Evolutionary conservation across 2,329 filamentous ascomycete genomes (phyloP).

Genomic region (Penicillium paneum): DNA sequence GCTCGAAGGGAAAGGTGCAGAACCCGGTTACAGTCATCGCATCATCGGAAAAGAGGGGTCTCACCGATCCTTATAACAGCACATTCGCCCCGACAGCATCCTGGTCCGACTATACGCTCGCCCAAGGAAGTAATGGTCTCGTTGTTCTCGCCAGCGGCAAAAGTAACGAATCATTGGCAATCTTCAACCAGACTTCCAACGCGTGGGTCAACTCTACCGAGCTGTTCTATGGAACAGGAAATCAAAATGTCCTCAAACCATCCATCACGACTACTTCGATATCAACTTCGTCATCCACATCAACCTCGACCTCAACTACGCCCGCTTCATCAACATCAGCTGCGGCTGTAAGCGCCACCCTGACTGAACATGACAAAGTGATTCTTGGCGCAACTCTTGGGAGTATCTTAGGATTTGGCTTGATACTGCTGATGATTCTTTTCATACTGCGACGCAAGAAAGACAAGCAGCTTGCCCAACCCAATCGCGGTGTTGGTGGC

Average conservation of each 20-base stretch:
- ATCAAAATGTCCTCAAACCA: constrained; percentile 14
- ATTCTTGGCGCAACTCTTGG: constrained; percentile 81
- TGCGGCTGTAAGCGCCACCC: constrained; percentile 32
- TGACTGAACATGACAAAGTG: constrained; percentile 43
- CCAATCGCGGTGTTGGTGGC: constrained; percentile 46
- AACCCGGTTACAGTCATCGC: constrained; percentile 50
- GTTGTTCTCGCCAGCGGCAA: constrained; percentile 78
- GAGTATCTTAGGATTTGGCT: constrained; percentile 69
- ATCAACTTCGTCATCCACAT: constrained; percentile 32
- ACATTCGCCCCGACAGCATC: constrained; percentile 64
- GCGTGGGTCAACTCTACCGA: constrained; percentile 71
- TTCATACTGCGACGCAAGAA: constrained; percentile 55
- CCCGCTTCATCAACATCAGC: constrained; percentile 32
- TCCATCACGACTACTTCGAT: constrained; percentile 27
- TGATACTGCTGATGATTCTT: constrained; percentile 69
- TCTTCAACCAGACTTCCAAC: constrained; percentile 76
- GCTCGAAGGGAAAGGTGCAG: constrained; percentile 54
- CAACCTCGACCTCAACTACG: constrained; percentile 30
- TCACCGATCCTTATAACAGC: constrained; percentile 72
- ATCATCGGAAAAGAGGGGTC: constrained; percentile 34
- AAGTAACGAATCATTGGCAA: constrained; percentile 62
- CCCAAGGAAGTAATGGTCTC: constrained; percentile 61
- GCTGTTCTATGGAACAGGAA: constrained; percentile 52
- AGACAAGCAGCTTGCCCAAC: constrained; percentile 48
- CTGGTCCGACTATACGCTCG: constrained; percentile 68